These are phyloP conservation scores for Amanita pseudoporphyria DNA, from an alignment of 768 basidiomycete species.

Conservation along the genomic window DNA sequence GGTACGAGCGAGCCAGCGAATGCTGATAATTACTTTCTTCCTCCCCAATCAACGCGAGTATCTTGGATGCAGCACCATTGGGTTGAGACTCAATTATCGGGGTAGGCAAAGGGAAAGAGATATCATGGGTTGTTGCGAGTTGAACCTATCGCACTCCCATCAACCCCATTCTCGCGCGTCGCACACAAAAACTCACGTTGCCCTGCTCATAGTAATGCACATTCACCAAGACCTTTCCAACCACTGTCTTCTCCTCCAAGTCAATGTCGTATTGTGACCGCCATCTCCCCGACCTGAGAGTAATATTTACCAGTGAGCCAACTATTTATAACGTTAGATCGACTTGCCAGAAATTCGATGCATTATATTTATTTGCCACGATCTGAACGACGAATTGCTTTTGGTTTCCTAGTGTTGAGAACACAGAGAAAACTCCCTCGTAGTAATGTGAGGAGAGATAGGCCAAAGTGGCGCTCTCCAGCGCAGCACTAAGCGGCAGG, in stretches of 20 bases:
- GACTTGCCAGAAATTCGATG: conserved; percentile 79
- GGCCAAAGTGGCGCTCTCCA: conserved; percentile 55
- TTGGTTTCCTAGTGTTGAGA: conserved; percentile 37
- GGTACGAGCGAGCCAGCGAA: conserved; percentile 73
- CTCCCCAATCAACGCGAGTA: conserved; percentile 71
- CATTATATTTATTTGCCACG: conserved; percentile 96
- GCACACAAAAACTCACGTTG: conserved; percentile 45
- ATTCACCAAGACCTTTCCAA: conserved; percentile 71
- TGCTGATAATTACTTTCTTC: conserved; percentile 77
- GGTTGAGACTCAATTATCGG: conserved; percentile 45
- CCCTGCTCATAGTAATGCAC: conserved; percentile 99
- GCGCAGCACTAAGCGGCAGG: conserved; percentile 40
- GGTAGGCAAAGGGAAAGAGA: conserved; percentile 55
- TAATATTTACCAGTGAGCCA: not conserved
- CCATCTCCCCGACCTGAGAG: conserved; percentile 86
- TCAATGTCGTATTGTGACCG: conserved; percentile 79
- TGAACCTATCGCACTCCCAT: conserved; percentile 56
- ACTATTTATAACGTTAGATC: too few relatives aligned
- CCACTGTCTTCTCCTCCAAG: conserved; percentile 47
- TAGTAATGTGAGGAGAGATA: conserved; percentile 80
- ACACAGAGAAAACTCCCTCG: conserved; percentile 69
- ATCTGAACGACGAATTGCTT: conserved; percentile 62
- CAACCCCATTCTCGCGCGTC: not conserved
- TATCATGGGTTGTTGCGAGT: conserved; percentile 64
- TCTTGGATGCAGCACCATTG: conserved; percentile 48